Evolutionary conservation across 441 rosid species (phyloP).

Genomic region (Flueggea neowawraea): DNA sequence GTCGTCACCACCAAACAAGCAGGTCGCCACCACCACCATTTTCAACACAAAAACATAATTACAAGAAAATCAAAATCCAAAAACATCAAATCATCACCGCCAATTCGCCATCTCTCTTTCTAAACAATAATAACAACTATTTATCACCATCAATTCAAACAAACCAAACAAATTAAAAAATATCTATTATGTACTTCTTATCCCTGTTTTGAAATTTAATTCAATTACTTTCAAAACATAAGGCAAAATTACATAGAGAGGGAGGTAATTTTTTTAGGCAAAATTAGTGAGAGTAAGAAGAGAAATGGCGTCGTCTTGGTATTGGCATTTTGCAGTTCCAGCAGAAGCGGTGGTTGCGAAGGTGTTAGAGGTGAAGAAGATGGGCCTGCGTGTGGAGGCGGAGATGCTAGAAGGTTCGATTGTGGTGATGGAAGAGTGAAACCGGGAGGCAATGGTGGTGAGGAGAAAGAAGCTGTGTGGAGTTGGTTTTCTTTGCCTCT

Average conservation of each 20-base stretch:
- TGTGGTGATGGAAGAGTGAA: conserved; percentile 3
- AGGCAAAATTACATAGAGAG: not conserved
- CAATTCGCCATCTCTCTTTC: conserved; percentile 89
- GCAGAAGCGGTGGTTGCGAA: conserved; percentile 28
- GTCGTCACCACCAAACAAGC: no score
- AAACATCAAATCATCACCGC: no score
- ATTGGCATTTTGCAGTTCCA: conserved; percentile 66
- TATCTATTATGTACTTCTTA: conserved; percentile 53
- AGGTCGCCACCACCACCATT: no score
- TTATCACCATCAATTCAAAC: not conserved
- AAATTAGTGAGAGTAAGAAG: conserved; percentile 57
- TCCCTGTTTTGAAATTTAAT: conserved; percentile 32
- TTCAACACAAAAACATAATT: no score
- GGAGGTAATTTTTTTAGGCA: conserved; percentile 15
- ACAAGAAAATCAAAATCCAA: no score
- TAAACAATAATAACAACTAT: conserved; percentile 15
- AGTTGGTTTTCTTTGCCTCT: no score
- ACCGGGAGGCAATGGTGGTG: not conserved
- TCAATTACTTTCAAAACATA: not conserved
- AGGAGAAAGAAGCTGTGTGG: no score
- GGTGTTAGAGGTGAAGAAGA: not conserved
- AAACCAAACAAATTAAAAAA: not conserved
- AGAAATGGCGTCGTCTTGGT: conserved; percentile 46
- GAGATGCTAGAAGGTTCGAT: not conserved
- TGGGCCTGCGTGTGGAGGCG: not conserved